These are phyloP conservation scores for Sequoiadendron giganteum DNA, from an alignment of 75 land plant genomes.

Conservation along the genomic window DNA sequence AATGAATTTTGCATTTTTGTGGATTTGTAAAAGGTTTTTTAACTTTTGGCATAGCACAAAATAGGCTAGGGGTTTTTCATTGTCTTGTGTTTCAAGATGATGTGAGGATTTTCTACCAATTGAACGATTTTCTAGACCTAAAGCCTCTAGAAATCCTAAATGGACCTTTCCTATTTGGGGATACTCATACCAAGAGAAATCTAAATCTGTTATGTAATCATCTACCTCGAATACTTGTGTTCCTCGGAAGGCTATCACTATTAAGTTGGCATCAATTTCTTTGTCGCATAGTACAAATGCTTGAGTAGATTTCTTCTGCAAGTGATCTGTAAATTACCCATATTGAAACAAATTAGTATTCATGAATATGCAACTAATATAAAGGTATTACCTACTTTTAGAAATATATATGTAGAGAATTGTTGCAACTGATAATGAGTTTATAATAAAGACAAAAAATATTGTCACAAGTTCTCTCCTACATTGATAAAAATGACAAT, in stretches of 20 bases:
- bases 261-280: constrained; percentile 36
- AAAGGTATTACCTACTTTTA: no score
- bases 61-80: constrained; percentile 21
- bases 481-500: no score
- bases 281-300: constrained; percentile 52
- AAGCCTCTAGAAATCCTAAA: constrained; percentile 55
- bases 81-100: background rate
- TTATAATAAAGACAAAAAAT: no score
- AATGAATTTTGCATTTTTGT: constrained; percentile 25
- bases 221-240: constrained; percentile 48
- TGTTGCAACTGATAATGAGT: no score
- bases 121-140: constrained; percentile 22
- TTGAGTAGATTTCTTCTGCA: constrained; percentile 39
- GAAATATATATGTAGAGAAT: no score
- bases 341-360: background rate
- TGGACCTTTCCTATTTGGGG: constrained; percentile 45
- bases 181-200: constrained; percentile 59
- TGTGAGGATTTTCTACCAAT: background rate
- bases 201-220: constrained; percentile 65
- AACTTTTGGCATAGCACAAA: constrained; percentile 15
- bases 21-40: constrained; percentile 6
- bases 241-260: constrained; percentile 55
- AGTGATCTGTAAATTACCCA: constrained; percentile 22
- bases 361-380: no score
- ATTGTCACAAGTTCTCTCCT: no score